Percentiles rank a stretch among this genome's conserved stretches.
phyloP scores from a whole-genome alignment of 495 filamentous ascomycete genomes.

The Oidiodendron maius region DNA sequence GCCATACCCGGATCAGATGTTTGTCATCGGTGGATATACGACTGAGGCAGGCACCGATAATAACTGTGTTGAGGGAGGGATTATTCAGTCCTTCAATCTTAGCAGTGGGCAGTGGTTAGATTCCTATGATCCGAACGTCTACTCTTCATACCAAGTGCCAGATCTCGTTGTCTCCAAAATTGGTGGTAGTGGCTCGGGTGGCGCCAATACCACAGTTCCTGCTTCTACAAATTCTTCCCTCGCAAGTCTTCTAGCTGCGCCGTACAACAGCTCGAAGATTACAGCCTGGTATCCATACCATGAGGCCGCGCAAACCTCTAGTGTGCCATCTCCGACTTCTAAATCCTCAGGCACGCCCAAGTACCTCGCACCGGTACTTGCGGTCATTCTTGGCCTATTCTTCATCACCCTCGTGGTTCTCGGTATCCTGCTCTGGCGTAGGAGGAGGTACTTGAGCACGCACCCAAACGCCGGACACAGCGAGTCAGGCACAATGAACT shows the following conservation, averaged over 20 bases:
- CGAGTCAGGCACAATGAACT: slow-evolving; percentile 36
- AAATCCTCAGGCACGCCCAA: slow-evolving; percentile 38
- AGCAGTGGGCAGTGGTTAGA: slow-evolving; percentile 50
- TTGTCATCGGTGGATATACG: slow-evolving; percentile 55
- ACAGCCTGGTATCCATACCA: slow-evolving; percentile 53
- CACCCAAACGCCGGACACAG: slow-evolving; percentile 31
- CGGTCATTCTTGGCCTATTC: slow-evolving; percentile 58
- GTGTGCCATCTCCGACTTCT: slow-evolving; percentile 1
- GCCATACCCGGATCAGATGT: slow-evolving; percentile 69
- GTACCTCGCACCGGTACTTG: slow-evolving; percentile 60
- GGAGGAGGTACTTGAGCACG: slow-evolving; percentile 32
- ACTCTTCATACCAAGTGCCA: slow-evolving; percentile 57
- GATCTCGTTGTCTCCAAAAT: slow-evolving; percentile 48
- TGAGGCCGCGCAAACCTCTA: neutral
- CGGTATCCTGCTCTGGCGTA: slow-evolving; percentile 49
- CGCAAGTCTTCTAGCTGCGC: slow-evolving; percentile 42
- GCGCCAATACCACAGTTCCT: slow-evolving; percentile 40
- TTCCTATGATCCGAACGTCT: slow-evolving; percentile 52
- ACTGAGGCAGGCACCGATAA: slow-evolving; percentile 10
- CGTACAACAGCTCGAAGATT: slow-evolving; percentile 53
- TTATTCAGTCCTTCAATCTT: slow-evolving; percentile 58
- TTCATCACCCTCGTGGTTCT: slow-evolving; percentile 42
- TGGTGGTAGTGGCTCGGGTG: slow-evolving; percentile 55
- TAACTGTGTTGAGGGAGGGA: slow-evolving; percentile 45
- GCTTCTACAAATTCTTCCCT: slow-evolving; percentile 40